A percentile compares a stretch with the other conserved stretches of the same genome.
These are phyloP conservation scores for Mortierella sp. DNA, from an alignment of 371 early-diverging fungal genomes.

Conservation along the genomic window DNA sequence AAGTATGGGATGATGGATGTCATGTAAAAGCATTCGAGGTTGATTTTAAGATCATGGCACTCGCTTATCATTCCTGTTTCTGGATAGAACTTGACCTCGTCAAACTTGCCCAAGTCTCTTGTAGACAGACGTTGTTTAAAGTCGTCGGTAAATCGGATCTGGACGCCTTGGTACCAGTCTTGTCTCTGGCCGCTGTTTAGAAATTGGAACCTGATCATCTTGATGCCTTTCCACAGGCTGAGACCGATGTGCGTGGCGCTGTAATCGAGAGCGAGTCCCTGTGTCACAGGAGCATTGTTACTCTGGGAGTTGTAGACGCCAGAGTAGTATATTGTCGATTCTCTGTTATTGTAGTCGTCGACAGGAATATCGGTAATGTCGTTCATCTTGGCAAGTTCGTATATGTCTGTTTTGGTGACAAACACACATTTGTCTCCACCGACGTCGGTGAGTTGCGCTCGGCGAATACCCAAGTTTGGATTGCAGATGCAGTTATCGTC, in stretches of 20 bases:
- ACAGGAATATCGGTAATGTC: too few species aligned
- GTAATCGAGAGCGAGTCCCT: not conserved
- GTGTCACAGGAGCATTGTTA: not conserved
- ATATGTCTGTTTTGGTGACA: too few species aligned
- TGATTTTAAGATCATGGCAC: not conserved
- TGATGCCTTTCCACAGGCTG: conserved; percentile 2
- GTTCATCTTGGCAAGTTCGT: too few species aligned
- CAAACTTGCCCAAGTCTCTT: too few species aligned
- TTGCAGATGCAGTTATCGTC: not conserved
- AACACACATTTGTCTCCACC: too few species aligned
- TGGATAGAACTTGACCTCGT: not conserved
- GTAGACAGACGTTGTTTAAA: not conserved
- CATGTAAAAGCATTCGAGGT: conserved; percentile 1
- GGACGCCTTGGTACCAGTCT: conserved; percentile 1
- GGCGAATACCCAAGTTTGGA: not conserved
- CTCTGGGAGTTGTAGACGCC: not conserved
- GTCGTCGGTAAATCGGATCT: not conserved
- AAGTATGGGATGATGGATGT: conserved; percentile 1
- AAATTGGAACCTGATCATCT: not conserved
- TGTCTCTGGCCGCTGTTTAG: not conserved
- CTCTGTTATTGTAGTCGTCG: too few species aligned
- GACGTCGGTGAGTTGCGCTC: too few species aligned
- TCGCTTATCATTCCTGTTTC: not conserved
- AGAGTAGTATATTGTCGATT: not conserved
- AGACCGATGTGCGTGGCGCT: not conserved